These are phyloP conservation scores for Salvia miltiorrhiza DNA, from an alignment of 257 asterid genomes.

Conservation along the genomic window DNA sequence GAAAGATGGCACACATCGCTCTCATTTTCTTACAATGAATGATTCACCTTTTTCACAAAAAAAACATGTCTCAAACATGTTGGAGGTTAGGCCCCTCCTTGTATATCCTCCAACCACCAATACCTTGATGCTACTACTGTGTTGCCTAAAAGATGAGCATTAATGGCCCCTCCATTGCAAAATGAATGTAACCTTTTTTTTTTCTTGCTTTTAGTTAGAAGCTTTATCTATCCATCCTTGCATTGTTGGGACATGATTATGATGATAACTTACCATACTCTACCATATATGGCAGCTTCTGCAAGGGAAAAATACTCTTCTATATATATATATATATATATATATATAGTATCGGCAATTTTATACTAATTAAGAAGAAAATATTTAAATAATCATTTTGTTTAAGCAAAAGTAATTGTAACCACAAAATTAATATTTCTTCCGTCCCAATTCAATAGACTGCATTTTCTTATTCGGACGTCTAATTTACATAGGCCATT, in stretches of 20 bases:
- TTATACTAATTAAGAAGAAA: no score
- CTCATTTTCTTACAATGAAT: neutral
- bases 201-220: neutral
- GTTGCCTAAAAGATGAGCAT: constrained; percentile 29
- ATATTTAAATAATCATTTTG: no score
- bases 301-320: no score
- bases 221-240: neutral
- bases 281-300: no score
- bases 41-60: constrained; percentile 15
- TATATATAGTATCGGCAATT: no score
- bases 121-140: constrained; percentile 29
- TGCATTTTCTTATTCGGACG: no score
- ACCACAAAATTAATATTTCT: no score
- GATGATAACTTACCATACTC: neutral
- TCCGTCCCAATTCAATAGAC: no score
- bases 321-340: no score
- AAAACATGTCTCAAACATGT: constrained; percentile 83
- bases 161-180: constrained; percentile 19
- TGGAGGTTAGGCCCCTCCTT: constrained; percentile 27
- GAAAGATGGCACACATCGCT: constrained; percentile 5
- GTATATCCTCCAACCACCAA: constrained; percentile 23
- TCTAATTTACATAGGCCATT: no score
- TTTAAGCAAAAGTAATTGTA: no score
- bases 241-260: constrained; percentile 10
- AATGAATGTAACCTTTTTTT: neutral